Base-by-base conservation (phyloP, 208 protist genomes). In the Spongospora subterranea region DNA sequence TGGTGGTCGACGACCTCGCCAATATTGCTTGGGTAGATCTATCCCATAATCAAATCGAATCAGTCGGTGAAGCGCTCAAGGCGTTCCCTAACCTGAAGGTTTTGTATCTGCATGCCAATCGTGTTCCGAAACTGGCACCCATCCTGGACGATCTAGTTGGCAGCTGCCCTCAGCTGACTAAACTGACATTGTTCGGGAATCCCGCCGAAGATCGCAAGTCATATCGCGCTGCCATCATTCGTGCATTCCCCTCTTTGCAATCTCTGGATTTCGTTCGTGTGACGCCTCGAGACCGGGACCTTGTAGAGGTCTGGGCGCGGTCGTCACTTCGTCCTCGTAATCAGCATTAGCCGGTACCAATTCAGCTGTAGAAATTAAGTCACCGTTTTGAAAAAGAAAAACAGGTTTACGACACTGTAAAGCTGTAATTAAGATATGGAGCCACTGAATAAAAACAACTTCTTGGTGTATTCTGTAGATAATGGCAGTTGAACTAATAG, bases 161-260 rank as follows among this genome's bases (percentile, higher is more conserved):
- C n/a, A 20, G 11, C 35, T 35, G 35, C 13, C 71, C 71, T 35
- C 6, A 43, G 17, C n/a, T 82, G 71, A 35, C 11, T 20, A 82
- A 82, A n/a, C n/a, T 82, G 71, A 82, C 71, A 35, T 43, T 82
- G 71, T 82, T 82, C 71, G 71, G 71, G 35, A 82, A 82, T n/a
- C 71, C 71, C 13, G n/a, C 13, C n/a, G 71, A 82, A 43, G n/a
- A 35, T 6, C 6, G n/a, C 17, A 82, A 82, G 71, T 43, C 17
- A 6, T 82, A 82, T 82, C 71, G 71, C 17, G 6, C 11, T 6
- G n/a, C 6, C 13, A 35, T 43, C 35, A 35, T 82, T 43, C 71
- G 35, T 43, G 71, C 71, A 20, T 82, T 82, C 71, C 71, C 71
- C 17, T n/a, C 6, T 6, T n/a, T 82, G 13, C n/a, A 43, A 43